Evolutionary conservation across 805 yeast genomes (phyloP).

Genomic region (Kodamaea laetipori): DNA sequence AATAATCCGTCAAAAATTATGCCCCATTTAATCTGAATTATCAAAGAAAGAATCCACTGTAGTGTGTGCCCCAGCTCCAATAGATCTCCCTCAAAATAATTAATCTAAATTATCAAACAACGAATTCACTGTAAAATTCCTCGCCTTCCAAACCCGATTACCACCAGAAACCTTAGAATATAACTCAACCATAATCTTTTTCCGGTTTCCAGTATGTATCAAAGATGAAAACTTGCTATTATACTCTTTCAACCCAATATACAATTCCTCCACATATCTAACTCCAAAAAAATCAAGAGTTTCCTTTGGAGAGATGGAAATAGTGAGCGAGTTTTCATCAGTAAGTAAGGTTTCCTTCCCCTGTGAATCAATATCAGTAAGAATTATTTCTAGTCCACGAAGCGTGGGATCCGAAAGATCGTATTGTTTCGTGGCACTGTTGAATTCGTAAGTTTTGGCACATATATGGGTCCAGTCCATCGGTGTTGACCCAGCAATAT

Average conservation of each 20-base stretch:
- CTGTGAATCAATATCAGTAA: constrained; percentile 18
- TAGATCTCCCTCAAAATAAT: background rate
- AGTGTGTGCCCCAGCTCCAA: no score
- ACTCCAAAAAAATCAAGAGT: constrained; percentile 16
- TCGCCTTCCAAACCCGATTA: constrained; percentile 1
- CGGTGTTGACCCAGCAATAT: constrained; percentile 29
- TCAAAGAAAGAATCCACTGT: no score
- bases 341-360: constrained; percentile 12
- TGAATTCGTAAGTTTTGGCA: constrained; percentile 26
- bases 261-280: constrained; percentile 19
- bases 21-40: no score
- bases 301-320: constrained; percentile 19
- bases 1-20: no score
- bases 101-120: background rate
- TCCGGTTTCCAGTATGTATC: background rate
- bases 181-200: background rate
- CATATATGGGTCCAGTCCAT: constrained; percentile 28
- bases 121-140: constrained; percentile 3
- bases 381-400: constrained; percentile 27
- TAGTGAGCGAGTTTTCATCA: constrained; percentile 16
- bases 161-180: background rate
- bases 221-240: background rate
- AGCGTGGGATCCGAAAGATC: constrained; percentile 27
- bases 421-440: constrained; percentile 10
- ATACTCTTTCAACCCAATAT: constrained; percentile 11